Base-by-base conservation (phyloP, 805 yeast genomes). In the Saccharomycopsis lassenensis region DNA sequence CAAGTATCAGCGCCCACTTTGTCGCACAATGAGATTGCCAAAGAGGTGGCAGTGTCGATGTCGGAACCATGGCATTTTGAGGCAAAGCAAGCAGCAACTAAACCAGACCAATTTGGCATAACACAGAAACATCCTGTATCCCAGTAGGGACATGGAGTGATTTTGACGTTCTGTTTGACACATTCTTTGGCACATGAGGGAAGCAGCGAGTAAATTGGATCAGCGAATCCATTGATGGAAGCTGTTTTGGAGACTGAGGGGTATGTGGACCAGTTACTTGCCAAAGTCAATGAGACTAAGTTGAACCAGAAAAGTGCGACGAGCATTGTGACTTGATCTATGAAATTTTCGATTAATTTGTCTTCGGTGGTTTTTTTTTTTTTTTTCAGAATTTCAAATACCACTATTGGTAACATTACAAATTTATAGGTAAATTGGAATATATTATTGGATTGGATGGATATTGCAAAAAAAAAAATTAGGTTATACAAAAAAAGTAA, bases 71-170 rank as follows among this genome's bases (percentile, higher is more conserved):
- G 20, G 47, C 71, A 65, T 19, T 48, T 44, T 14, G 48, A 39
- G 21, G 65, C 68, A 37, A 65, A 47, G 48, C 71, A 65, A 25
- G 55, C 55, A 17, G 59, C 71, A 7, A 65, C 69, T 36, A 46
- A 39, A 5, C 67, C 67, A 24, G 61, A 55, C 64, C 65, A 65
- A 42, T 58, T 62, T 11, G 68, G 63, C 67, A 65, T 63, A 21
- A 64, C 65, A 48, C 71, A 65, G 33, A 65, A 55, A 43, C 71
- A 65, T 6, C 71, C 71, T 20, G 70, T 62, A 45, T 65, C 71
- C 70, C 70, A 65, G 49, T 65, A 63, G 31, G 72, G 72, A 45
- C 72, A 66, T 16, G 71, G 71, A 4, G 72, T 67, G 35, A 58
- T 63, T 24, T 54, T 51, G 8, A 61, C 56, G 19, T 54, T 48